Base-by-base conservation (phyloP, 2,329 filamentous ascomycete species). In the Diaporthe nobilis region DNA sequence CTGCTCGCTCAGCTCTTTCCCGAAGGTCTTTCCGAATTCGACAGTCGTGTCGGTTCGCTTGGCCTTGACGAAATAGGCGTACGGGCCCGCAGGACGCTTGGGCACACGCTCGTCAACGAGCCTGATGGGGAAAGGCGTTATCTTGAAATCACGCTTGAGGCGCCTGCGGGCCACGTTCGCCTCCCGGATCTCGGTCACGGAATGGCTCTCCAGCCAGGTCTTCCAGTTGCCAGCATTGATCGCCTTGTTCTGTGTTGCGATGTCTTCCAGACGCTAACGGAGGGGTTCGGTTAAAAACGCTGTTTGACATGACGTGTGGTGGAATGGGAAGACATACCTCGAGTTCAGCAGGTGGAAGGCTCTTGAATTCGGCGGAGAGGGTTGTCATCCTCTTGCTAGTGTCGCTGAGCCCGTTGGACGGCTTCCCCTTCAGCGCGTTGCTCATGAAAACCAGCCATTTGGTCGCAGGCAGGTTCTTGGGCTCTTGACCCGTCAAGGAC, bases 61-160 rank as follows among this genome's bases (percentile, higher is more conserved):
- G 15, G 84, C 80, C 80, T 84, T 83, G 74, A 84, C 73, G 80
- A 82, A 91, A 5, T 82, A 74, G 12, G 72, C 65, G 77, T 80
- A 90, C 37, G 84, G 34, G 17, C 72, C 0, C 15, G 85, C 79
- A 49, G 76, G 73, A 49, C 77, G 79, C 81, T 86, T 87, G 77
- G 90, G 90, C 47, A 83, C 77, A 55, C 90, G 89, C 3, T 85
- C 82, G 79, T 92, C 90, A 2, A 76, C 77, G 77, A 91, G 85
- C 65, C 44, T 71, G 5, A 6, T 15, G 6, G n/a, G 57, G 28
- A 44, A 4, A 31, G 73, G 58, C 77, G 80, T 79, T 78, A 81
- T 79, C 67, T 79, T 77, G 71, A 80, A 79, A 73, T 85, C 84
- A 72, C 80, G 84, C 74, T 81, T 82, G 63, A 91, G 84, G 37